phyloP scores from a whole-genome alignment of 495 filamentous ascomycete genomes.

The Podospora bellae-mahoneyi region DNA sequence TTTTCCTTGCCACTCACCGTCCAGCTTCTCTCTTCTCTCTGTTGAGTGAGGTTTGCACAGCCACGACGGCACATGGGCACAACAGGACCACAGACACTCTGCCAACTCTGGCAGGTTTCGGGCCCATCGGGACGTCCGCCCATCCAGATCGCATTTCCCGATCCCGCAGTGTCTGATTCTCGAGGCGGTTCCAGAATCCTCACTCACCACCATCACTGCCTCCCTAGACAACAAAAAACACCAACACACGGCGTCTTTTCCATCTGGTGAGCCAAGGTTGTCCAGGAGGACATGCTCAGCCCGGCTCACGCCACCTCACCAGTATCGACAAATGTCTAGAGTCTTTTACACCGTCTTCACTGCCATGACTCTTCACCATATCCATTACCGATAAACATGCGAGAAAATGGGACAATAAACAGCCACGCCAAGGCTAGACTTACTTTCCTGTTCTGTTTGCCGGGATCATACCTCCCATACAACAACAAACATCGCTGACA shows the following conservation, averaged over 20 bases:
- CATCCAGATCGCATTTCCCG: not conserved
- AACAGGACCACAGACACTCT: not conserved
- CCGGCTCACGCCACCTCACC: constrained; percentile 2
- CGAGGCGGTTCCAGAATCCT: not conserved
- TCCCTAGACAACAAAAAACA: not conserved
- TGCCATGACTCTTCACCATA: not conserved
- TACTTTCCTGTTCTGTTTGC: not conserved
- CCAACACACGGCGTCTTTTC: not conserved
- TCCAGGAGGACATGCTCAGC: not conserved
- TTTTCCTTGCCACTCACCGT: not conserved
- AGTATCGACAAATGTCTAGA: not conserved
- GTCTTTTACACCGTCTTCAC: not conserved
- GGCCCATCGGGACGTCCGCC: constrained; percentile 1
- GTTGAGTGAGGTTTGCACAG: not conserved
- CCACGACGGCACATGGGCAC: not conserved
- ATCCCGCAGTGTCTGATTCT: not conserved
- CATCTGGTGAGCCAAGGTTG: not conserved
- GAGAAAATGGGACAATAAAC: not conserved
- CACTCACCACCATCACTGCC: not conserved
- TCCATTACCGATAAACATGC: not conserved
- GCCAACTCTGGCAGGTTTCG: constrained; percentile 2
- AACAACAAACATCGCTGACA: constrained; percentile 1
- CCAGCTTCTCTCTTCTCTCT: not conserved
- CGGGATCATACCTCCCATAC: not conserved
- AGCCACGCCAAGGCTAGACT: not conserved